Conservation (phyloP, 225 moss, liverwort and hornwort genomes). For the Rhytidiadelphus loreus region DNA sequence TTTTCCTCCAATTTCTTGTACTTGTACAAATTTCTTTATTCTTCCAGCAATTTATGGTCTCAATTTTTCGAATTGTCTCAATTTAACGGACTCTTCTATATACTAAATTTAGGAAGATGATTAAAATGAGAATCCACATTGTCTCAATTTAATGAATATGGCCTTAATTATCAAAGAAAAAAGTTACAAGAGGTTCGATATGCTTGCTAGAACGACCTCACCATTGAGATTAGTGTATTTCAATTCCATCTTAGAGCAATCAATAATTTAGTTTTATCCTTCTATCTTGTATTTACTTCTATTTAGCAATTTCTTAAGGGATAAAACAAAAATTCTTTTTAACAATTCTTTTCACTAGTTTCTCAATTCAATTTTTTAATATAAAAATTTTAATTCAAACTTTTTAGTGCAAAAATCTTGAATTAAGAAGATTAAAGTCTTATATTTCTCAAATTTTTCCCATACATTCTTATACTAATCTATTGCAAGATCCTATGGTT, state of each 20-base stretch:
- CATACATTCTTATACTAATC: not conserved
- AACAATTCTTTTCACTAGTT: too few species aligned
- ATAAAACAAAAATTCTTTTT: not conserved
- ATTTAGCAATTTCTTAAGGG: not conserved
- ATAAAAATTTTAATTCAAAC: not conserved
- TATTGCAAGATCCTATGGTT: not conserved
- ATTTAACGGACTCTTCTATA: too few species aligned
- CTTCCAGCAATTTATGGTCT: too few species aligned
- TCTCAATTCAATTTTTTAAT: fast-evolving
- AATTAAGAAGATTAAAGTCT: too few species aligned
- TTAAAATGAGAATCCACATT: too few species aligned
- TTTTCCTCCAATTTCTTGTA: too few species aligned
- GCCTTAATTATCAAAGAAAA: too few species aligned
- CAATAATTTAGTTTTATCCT: not conserved
- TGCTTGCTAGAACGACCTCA: fast-evolving
- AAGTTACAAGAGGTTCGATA: not conserved
- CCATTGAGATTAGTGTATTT: not conserved
- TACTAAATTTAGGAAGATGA: too few species aligned
- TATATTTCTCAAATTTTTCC: not conserved
- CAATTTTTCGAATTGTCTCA: too few species aligned
- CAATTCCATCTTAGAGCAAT: not conserved
- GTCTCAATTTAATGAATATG: too few species aligned
- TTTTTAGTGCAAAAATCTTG: not conserved
- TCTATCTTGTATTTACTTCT: not conserved
- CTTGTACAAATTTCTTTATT: too few species aligned